These are phyloP conservation scores for Psilocybe azurescens DNA, from an alignment of 768 basidiomycete species.

Conservation along the genomic window DNA sequence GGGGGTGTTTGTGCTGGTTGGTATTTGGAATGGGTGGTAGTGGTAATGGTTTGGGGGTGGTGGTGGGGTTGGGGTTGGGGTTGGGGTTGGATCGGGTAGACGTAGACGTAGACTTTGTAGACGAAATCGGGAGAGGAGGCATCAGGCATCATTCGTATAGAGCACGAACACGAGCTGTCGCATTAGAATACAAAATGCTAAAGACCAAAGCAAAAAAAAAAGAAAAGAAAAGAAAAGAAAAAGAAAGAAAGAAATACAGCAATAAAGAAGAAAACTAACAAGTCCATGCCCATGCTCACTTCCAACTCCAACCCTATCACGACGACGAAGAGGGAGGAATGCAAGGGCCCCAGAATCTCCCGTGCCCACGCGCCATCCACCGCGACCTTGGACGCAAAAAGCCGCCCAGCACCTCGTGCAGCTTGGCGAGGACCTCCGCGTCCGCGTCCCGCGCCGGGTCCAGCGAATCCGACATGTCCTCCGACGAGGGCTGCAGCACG, in stretches of 20 bases:
- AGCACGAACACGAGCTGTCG: no score
- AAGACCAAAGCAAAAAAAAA: background rate
- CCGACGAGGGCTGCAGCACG: slow-evolving; percentile 1
- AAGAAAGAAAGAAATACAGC: background rate
- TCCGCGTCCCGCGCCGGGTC: background rate
- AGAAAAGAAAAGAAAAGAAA: background rate
- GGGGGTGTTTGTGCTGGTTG: slow-evolving; percentile 35
- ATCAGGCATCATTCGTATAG: no score
- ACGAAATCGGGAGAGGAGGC: no score
- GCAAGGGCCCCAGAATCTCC: background rate
- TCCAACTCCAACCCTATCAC: no score
- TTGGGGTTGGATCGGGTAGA: no score
- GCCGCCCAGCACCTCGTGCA: background rate
- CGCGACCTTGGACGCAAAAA: slow-evolving; percentile 3
- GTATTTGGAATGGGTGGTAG: slow-evolving; percentile 26
- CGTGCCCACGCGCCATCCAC: slow-evolving; percentile 3
- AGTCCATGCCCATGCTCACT: no score
- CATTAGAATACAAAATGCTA: background rate
- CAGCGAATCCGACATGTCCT: slow-evolving; percentile 4
- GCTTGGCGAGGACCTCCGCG: background rate
- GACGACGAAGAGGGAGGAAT: background rate
- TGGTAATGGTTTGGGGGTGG: no score
- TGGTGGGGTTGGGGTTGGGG: no score
- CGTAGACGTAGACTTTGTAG: no score
- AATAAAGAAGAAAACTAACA: background rate